phyloP scores from a whole-genome alignment of 2,329 filamentous ascomycete genomes.

The Fusarium globosum region DNA sequence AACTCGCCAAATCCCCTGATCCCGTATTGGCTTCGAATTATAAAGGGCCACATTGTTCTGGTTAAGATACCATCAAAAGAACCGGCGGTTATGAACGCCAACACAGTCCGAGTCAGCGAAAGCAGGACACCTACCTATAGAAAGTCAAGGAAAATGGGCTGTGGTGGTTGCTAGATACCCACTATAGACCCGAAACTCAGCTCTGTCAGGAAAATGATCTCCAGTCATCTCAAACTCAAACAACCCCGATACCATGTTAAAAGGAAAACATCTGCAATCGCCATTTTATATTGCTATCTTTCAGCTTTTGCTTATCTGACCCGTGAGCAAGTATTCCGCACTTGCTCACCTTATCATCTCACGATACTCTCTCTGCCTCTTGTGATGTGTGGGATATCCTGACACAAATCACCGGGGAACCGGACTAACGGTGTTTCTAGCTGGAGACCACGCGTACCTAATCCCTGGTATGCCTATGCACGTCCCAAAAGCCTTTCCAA shows the following conservation, averaged over 20 bases:
- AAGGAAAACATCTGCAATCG: not conserved
- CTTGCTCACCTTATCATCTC: not conserved
- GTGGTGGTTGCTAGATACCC: conserved; percentile 1
- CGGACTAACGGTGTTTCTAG: not conserved
- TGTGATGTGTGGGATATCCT: not conserved
- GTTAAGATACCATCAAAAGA: conserved; percentile 4
- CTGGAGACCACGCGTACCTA: conserved; percentile 11
- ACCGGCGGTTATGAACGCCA: not conserved
- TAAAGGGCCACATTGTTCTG: conserved; percentile 26
- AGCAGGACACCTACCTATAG: not conserved
- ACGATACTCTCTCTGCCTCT: conserved; percentile 5
- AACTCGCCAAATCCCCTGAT: not conserved
- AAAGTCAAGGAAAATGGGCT: not conserved
- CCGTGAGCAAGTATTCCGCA: not conserved
- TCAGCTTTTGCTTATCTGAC: not conserved
- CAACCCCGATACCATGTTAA: not conserved
- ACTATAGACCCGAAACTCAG: conserved; percentile 8
- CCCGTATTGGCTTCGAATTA: not conserved
- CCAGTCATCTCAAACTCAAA: conserved; percentile 7
- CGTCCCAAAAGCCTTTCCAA: conserved; percentile 10
- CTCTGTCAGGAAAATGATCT: conserved; percentile 27
- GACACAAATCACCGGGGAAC: conserved; percentile 3
- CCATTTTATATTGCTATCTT: not conserved
- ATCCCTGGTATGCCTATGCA: conserved; percentile 9
- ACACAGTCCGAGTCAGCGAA: not conserved